A percentile compares a stretch with the other conserved stretches of the same genome.
Conservation (phyloP, 2,329 filamentous ascomycete genomes). For the Sclerotinia minor region DNA sequence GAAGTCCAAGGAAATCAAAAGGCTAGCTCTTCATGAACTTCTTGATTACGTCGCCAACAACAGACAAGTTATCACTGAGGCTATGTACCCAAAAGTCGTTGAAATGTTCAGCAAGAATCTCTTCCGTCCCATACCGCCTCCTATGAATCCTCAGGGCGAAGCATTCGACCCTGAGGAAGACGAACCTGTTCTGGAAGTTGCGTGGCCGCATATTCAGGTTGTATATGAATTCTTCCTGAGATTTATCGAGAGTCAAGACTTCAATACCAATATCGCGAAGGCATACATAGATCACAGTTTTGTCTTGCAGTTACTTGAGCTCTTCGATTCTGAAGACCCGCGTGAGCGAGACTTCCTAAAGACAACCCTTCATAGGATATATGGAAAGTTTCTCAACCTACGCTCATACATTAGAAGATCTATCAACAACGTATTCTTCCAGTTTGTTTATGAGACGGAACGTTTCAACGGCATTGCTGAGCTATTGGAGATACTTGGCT, state of each 20-base stretch:
- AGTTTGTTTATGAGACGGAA: constrained; percentile 98
- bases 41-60: constrained; percentile 99
- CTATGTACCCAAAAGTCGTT: constrained; percentile 97
- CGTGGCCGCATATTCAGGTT: constrained; percentile 98
- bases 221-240: constrained; percentile 99
- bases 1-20: constrained; percentile 99
- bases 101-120: constrained; percentile 99
- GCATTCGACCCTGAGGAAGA: constrained; percentile 99
- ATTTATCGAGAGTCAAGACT: constrained; percentile 99
- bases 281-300: constrained; percentile 98
- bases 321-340: constrained; percentile 98
- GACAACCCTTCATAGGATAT: constrained; percentile 95
- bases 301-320: constrained; percentile 91
- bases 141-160: constrained; percentile 96
- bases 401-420: constrained; percentile 96
- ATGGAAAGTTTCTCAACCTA: constrained; percentile 97
- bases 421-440: constrained; percentile 99
- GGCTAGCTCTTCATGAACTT: constrained; percentile 90
- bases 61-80: constrained; percentile 95
- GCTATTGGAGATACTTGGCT: constrained; percentile 91
- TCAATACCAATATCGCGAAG: constrained; percentile 99
- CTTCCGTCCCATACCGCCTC: constrained; percentile 94
- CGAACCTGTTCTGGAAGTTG: constrained; percentile 94
- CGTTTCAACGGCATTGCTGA: constrained; percentile 98
- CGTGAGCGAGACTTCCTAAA: constrained; percentile 96